These are phyloP conservation scores for Penicillium sp. DNA, from an alignment of 2,329 filamentous ascomycete genomes.

Conservation along the genomic window DNA sequence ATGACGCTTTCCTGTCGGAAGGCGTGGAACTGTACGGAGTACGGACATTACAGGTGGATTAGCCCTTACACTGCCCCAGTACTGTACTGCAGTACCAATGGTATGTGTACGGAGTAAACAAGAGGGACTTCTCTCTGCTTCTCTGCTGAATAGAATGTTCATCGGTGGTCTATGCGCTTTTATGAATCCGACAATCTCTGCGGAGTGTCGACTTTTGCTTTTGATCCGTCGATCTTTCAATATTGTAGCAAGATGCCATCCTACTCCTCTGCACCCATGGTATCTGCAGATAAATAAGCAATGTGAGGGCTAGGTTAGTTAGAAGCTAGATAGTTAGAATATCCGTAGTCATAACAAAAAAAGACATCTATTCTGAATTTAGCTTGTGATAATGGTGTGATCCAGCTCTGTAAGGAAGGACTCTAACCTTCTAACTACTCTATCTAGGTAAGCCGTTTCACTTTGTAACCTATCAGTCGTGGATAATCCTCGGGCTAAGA, in stretches of 20 bases:
- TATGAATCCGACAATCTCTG: neutral
- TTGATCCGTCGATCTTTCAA: neutral
- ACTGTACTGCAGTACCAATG: neutral
- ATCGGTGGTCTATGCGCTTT: neutral
- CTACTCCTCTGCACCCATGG: neutral
- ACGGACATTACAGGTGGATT: conserved; percentile 2
- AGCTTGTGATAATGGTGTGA: conserved; percentile 17
- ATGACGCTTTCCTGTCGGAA: conserved; percentile 12
- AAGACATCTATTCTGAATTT: neutral
- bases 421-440: neutral
- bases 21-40: neutral
- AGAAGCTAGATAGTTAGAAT: neutral
- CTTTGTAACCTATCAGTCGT: neutral
- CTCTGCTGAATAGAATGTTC: neutral
- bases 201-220: neutral
- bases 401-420: conserved; percentile 8
- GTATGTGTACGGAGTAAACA: neutral
- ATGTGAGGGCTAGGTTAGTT: neutral
- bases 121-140: neutral
- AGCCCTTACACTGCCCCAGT: neutral
- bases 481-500: neutral
- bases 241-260: neutral
- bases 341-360: neutral
- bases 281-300: neutral
- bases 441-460: neutral